phyloP scores from a whole-genome alignment of 768 basidiomycete species.

The Hypholoma sublateritium region DNA sequence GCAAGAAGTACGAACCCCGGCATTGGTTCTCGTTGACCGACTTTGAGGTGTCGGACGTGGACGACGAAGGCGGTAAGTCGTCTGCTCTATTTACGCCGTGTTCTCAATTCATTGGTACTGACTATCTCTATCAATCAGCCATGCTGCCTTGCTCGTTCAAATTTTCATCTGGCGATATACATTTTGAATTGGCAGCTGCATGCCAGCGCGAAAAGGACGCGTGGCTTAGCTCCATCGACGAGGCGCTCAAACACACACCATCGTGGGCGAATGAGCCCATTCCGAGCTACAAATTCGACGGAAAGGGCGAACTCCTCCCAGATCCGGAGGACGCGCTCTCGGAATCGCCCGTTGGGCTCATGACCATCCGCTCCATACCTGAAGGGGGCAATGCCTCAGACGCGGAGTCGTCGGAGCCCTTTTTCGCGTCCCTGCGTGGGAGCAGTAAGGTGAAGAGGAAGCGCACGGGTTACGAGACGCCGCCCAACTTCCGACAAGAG shows the following conservation, averaged over 20 bases:
- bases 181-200: constrained; percentile 84
- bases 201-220: constrained; percentile 82
- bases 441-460: constrained; percentile 29
- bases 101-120: neutral
- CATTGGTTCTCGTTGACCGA: constrained; percentile 85
- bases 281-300: constrained; percentile 56
- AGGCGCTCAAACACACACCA: constrained; percentile 43
- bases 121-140: constrained; percentile 39
- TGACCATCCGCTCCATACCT: constrained; percentile 60
- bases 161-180: constrained; percentile 63
- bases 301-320: constrained; percentile 37
- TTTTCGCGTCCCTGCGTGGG: constrained; percentile 30
- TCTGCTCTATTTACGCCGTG: neutral
- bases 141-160: constrained; percentile 82
- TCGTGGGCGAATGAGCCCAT: constrained; percentile 62
- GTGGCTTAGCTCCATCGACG: constrained; percentile 76
- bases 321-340: constrained; percentile 39
- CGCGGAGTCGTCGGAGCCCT: constrained; percentile 34
- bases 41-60: constrained; percentile 69
- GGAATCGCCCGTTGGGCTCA: constrained; percentile 40
- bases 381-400: constrained; percentile 38
- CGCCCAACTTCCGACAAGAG: constrained; percentile 19
- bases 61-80: constrained; percentile 72
- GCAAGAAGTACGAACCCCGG: constrained; percentile 78
- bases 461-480: constrained; percentile 22